Conservation (phyloP, 2,329 filamentous ascomycete species). For the Tetracladium maxilliforme region DNA sequence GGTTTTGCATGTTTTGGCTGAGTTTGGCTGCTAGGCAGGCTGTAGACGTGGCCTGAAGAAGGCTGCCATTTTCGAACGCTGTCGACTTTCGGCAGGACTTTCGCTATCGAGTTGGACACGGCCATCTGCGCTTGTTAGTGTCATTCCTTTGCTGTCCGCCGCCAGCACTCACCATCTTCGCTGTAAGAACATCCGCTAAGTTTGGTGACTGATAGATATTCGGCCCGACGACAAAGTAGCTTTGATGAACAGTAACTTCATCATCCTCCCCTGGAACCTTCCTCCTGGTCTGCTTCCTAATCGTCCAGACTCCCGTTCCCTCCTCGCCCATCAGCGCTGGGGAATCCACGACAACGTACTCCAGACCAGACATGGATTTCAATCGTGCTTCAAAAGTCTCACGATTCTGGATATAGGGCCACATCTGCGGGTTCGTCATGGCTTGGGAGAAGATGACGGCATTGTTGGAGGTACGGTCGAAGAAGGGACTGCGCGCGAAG, state of each 20-base stretch:
- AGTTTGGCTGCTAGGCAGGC: too few species aligned
- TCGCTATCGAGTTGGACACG: too few species aligned
- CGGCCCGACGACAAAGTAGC: constrained; percentile 51
- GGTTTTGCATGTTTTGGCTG: too few species aligned
- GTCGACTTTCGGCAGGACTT: too few species aligned
- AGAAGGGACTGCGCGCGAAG: constrained; percentile 54
- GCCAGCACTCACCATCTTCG: constrained; percentile 41
- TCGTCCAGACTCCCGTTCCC: constrained; percentile 53
- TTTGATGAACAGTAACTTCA: constrained; percentile 41
- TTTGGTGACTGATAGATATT: constrained; percentile 54
- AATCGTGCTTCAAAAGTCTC: constrained; percentile 49
- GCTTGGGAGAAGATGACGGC: constrained; percentile 47
- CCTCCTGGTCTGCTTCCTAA: constrained; percentile 50
- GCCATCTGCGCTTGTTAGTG: too few species aligned
- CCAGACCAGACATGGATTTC: constrained; percentile 48
- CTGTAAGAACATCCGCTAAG: constrained; percentile 41
- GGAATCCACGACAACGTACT: constrained; percentile 52
- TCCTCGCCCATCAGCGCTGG: constrained; percentile 46
- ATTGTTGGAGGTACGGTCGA: constrained; percentile 54
- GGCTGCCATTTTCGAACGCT: too few species aligned
- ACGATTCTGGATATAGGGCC: constrained; percentile 40
- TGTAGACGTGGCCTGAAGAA: too few species aligned
- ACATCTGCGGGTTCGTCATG: constrained; percentile 43
- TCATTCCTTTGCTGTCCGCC: constrained; percentile 31
- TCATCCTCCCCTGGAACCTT: constrained; percentile 40